Conservation (phyloP, 306 rosid species). For the Trifolium dubium region DNA sequence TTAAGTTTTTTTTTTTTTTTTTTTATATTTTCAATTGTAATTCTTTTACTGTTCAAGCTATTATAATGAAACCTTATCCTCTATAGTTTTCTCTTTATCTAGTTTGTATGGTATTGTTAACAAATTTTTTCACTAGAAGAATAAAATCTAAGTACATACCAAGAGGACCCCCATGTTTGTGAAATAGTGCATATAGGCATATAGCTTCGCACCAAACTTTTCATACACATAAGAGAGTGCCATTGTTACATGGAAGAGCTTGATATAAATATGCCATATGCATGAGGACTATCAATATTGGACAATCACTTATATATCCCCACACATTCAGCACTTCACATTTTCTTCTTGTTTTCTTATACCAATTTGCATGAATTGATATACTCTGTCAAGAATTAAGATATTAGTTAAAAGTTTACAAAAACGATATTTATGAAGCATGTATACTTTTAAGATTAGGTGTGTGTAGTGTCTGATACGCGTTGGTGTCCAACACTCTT, state of each 20-base stretch:
- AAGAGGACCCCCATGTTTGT: conserved; percentile 28
- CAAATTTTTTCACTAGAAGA: not conserved
- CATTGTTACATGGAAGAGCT: conserved; percentile 38
- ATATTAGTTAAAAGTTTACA: too few relatives aligned
- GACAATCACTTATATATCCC: conserved; percentile 41
- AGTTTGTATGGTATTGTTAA: too few relatives aligned
- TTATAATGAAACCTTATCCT: too few relatives aligned
- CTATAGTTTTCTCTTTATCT: too few relatives aligned
- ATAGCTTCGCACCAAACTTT: conserved; percentile 32
- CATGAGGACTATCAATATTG: conserved; percentile 41
- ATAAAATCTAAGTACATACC: not conserved
- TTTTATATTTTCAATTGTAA: too few relatives aligned
- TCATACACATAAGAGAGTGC: conserved; percentile 27
- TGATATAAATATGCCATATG: not conserved
- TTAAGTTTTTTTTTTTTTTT: too few relatives aligned
- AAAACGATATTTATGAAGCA: too few relatives aligned
- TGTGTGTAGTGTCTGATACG: too few relatives aligned
- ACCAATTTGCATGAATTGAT: conserved; percentile 10
- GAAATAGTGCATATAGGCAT: not conserved
- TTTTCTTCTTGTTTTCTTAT: conserved; percentile 29
- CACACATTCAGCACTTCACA: conserved; percentile 12
- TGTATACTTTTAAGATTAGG: too few relatives aligned
- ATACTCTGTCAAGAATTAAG: too few relatives aligned
- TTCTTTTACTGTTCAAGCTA: too few relatives aligned
- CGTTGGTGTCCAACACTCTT: too few relatives aligned